Percentiles rank a stretch among this genome's conserved stretches.
phyloP scores from a whole-genome alignment of 202 grass and related monocot species.

The Panicum virgatum region DNA sequence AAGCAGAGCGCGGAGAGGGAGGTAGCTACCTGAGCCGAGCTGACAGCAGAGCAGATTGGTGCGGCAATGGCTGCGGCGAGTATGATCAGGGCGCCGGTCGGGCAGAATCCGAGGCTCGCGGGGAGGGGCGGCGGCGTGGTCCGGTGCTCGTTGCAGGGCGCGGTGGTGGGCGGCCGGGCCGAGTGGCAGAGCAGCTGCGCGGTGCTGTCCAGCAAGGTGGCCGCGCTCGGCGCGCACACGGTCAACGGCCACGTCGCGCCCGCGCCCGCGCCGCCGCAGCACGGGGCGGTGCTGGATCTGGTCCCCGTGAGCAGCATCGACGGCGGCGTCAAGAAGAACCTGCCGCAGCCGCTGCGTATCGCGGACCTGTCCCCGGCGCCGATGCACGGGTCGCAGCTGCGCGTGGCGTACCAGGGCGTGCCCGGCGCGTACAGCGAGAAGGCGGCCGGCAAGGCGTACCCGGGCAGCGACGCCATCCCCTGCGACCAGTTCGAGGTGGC shows the following conservation, averaged over 20 bases:
- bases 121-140: constrained; percentile 26
- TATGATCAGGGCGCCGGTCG: constrained; percentile 38
- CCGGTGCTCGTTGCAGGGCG: constrained; percentile 50
- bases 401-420: constrained; percentile 93
- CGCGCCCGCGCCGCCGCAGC: neutral
- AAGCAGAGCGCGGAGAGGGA: neutral
- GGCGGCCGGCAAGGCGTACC: constrained; percentile 91
- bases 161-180: constrained; percentile 44
- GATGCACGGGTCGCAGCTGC: constrained; percentile 85
- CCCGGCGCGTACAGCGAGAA: constrained; percentile 96
- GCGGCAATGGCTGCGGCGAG: constrained; percentile 40
- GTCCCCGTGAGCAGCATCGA: constrained; percentile 40
- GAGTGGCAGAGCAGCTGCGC: constrained; percentile 86
- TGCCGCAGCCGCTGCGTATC: constrained; percentile 67
- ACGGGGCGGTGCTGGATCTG: constrained; percentile 44
- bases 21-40: neutral
- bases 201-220: constrained; percentile 78
- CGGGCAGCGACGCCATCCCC: constrained; percentile 74
- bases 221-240: constrained; percentile 41
- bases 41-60: neutral
- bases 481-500: constrained; percentile 97
- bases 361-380: constrained; percentile 86
- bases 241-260: constrained; percentile 25
- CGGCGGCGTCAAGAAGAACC: constrained; percentile 21
- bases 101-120: constrained; percentile 34